phyloP scores from a whole-genome alignment of 1,284 basidiomycete genomes.

The Sphagnurus paluster region DNA sequence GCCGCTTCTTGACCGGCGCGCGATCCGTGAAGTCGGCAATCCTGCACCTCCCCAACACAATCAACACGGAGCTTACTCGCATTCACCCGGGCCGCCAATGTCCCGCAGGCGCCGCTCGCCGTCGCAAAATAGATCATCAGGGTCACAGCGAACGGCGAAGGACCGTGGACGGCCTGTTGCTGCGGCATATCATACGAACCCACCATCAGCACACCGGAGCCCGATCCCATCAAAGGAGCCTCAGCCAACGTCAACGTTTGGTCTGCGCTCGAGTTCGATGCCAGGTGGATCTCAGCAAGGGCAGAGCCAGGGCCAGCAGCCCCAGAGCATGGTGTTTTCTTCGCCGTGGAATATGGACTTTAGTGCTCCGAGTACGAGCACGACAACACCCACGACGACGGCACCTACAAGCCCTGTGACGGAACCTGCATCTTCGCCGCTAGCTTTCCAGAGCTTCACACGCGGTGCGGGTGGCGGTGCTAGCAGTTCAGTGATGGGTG shows the following conservation, averaged over 20 bases:
- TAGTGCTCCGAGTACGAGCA: too few species aligned
- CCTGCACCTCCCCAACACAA: neutral
- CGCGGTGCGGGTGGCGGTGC: neutral
- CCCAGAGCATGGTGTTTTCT: constrained; percentile 5
- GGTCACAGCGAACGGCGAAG: constrained; percentile 8
- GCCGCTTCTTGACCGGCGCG: constrained; percentile 32
- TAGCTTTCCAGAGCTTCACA: constrained; percentile 8
- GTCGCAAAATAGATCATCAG: constrained; percentile 10
- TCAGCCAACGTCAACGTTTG: constrained; percentile 8
- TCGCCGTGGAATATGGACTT: constrained; percentile 13
- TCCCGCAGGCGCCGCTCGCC: constrained; percentile 13
- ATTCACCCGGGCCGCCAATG: constrained; percentile 2
- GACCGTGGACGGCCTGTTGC: constrained; percentile 1
- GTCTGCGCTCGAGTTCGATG: constrained; percentile 8
- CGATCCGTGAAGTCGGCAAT: constrained; percentile 8
- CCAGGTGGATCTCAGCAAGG: too few species aligned
- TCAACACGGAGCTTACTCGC: neutral
- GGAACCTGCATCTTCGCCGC: neutral
- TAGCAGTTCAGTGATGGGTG: neutral
- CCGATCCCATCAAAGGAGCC: constrained; percentile 9
- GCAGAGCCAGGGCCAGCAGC: too few species aligned
- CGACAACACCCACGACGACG: too few species aligned
- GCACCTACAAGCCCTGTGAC: constrained; percentile 1
- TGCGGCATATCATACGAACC: constrained; percentile 4
- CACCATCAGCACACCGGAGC: constrained; percentile 8